Conservation (phyloP, 208 protist genomes). For the Leishmania amazonensis region DNA sequence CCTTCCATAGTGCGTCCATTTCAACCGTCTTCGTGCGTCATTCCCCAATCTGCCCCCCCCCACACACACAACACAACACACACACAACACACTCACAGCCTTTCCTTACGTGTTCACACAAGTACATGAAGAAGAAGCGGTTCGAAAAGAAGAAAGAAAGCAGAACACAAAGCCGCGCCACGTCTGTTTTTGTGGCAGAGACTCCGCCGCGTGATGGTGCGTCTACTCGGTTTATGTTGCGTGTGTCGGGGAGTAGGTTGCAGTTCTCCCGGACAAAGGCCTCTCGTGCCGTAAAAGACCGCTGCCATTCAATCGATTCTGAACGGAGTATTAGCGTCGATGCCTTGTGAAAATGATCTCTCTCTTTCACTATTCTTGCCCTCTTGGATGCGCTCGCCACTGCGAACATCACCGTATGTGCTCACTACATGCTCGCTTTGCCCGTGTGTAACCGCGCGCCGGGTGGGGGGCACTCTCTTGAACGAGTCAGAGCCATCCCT, state of each 20-base stretch:
- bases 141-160: not conserved
- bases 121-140: not conserved
- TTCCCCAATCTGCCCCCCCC: not conserved
- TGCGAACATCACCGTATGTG: not conserved
- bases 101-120: not conserved
- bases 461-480: not conserved
- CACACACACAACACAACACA: not conserved
- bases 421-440: not conserved
- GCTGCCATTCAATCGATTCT: not conserved
- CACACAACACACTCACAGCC: not conserved
- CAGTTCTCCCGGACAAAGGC: not conserved
- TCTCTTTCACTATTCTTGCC: not conserved
- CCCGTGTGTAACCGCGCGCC: not conserved
- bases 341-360: not conserved
- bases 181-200: not conserved
- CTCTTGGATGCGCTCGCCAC: not conserved
- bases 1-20: not conserved
- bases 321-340: not conserved
- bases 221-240: not conserved
- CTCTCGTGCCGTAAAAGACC: not conserved
- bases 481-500: not conserved
- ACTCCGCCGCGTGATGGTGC: not conserved
- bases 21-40: not conserved
- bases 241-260: not conserved
- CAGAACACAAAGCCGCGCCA: not conserved